Base-by-base conservation (phyloP, 768 basidiomycete genomes). In the Mycena alexandri region DNA sequence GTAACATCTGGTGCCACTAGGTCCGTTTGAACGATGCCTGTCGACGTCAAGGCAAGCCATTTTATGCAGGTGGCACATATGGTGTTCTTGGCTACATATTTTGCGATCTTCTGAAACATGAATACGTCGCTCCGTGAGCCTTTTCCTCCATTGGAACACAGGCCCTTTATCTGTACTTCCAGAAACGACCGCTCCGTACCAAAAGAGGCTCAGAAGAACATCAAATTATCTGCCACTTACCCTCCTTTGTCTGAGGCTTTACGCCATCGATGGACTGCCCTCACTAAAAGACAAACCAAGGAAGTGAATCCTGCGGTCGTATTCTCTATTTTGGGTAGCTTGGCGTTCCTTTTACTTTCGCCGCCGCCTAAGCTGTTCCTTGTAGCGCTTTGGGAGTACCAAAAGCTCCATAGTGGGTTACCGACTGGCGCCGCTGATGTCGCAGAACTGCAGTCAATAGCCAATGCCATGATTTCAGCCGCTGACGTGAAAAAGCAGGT, bases 11-110 rank as follows among this genome's bases (percentile, higher is more conserved):
- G 19, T 60, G 43, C 48, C 52, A 71, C 60, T 75, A 98, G 97
- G 84, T 92, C 71, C 83, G 80, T 54, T 84, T 96, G 60, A 96
- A 98, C 77, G 86, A 88, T 57, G 83, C 89, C n/a, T 95, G 95
- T 77, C 85, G 96, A 66, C 84, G 86, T 63, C 82, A 87, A 54
- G 81, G 83, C 47, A 95, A 91, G 68, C 90, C 93, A 8, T 91
- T 99, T 76, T 98, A 98, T 73, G 89, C 91, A n/a, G 96, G 96
- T 1, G 94, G 94, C 13, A 91, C 93, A 17, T 96, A 95, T 76
- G 97, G 97, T 22, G 83, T 96, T 65, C 81, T 90, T 51, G 97
- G 97, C 17, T 99, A 95, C 79, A 94, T 98, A 74, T 98, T 98
- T 75, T 95, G 94, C 69, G 96, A 99, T 77, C 84, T 99, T 61